Percentiles rank a stretch among this genome's conserved stretches.
Conservation (phyloP, 1,139 yeast species). For the Kodamaea ohmeri region DNA sequence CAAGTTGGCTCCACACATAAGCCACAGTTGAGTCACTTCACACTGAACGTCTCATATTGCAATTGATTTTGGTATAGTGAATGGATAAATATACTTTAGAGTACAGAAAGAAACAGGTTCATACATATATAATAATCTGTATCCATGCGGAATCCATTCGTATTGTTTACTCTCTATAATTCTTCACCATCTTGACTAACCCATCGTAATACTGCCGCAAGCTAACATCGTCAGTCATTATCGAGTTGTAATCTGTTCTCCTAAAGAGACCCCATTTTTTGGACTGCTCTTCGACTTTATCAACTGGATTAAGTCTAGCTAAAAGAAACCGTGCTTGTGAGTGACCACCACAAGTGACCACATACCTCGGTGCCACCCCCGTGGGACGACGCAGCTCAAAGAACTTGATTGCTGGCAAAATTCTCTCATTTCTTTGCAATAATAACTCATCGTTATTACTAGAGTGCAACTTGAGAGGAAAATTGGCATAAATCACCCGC, state of each 20-base stretch:
- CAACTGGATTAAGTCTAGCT: slow-evolving; percentile 28
- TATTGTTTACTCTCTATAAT: slow-evolving; percentile 6
- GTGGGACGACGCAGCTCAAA: slow-evolving; percentile 11
- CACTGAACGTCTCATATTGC: too few relatives aligned
- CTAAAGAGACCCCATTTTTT: slow-evolving; percentile 7
- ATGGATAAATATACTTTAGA: too few relatives aligned
- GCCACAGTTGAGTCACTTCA: background rate
- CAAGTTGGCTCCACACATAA: too few relatives aligned
- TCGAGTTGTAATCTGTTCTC: slow-evolving; percentile 6
- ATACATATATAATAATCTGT: too few relatives aligned
- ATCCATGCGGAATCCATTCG: background rate
- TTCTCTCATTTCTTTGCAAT: slow-evolving; percentile 13
- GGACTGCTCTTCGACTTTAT: slow-evolving; percentile 6
- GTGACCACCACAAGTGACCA: slow-evolving; percentile 33
- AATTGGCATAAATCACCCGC: slow-evolving; percentile 23
- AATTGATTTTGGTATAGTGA: too few relatives aligned
- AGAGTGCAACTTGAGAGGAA: slow-evolving; percentile 29
- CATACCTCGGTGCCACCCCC: slow-evolving; percentile 17
- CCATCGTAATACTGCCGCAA: slow-evolving; percentile 18
- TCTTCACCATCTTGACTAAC: slow-evolving; percentile 13
- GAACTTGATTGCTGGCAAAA: slow-evolving; percentile 17
- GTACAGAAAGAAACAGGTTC: too few relatives aligned
- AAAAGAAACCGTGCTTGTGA: slow-evolving; percentile 35
- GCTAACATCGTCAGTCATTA: slow-evolving; percentile 17
- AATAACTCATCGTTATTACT: slow-evolving; percentile 30